Conservation (phyloP, 805 yeast species). For the Cyberlindnera mycetangii region DNA sequence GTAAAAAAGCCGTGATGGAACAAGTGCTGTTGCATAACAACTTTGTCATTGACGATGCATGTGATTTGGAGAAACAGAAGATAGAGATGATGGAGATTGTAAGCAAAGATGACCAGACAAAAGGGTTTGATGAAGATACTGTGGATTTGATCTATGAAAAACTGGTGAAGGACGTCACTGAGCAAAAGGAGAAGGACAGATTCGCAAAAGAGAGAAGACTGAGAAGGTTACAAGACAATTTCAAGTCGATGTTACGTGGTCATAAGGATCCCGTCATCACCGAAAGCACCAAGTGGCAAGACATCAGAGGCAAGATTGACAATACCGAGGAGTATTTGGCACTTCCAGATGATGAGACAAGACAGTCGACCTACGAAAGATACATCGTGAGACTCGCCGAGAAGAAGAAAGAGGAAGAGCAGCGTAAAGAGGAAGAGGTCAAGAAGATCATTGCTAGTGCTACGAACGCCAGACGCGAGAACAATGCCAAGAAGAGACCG, state of each 20-base stretch:
- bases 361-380: slow-evolving; percentile 33
- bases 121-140: slow-evolving; percentile 29
- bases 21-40: slow-evolving; percentile 42
- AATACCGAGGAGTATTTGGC: slow-evolving; percentile 34
- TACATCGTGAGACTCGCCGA: slow-evolving; percentile 30
- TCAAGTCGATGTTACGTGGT: slow-evolving; percentile 24
- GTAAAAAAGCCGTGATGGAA: slow-evolving; percentile 57
- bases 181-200: slow-evolving; percentile 24
- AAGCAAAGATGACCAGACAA: slow-evolving; percentile 23
- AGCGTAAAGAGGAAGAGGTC: slow-evolving; percentile 19
- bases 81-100: slow-evolving; percentile 17
- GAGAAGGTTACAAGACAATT: slow-evolving; percentile 25
- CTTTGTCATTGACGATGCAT: slow-evolving; percentile 25
- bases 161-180: slow-evolving; percentile 27
- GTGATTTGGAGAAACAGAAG: slow-evolving; percentile 17
- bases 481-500: slow-evolving; percentile 17
- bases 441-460: slow-evolving; percentile 22
- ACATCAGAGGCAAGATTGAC: slow-evolving; percentile 30
- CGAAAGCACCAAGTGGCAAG: slow-evolving; percentile 36
- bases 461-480: slow-evolving; percentile 14
- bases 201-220: slow-evolving; percentile 17
- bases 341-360: slow-evolving; percentile 31
- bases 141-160: slow-evolving; percentile 29
- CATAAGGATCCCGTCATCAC: slow-evolving; percentile 25
- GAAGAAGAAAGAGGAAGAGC: slow-evolving; percentile 22